Percentiles rank a stretch among this genome's conserved stretches.
phyloP scores from a whole-genome alignment of 202 grass and related monocot species.

The Elaeis oleifera region DNA sequence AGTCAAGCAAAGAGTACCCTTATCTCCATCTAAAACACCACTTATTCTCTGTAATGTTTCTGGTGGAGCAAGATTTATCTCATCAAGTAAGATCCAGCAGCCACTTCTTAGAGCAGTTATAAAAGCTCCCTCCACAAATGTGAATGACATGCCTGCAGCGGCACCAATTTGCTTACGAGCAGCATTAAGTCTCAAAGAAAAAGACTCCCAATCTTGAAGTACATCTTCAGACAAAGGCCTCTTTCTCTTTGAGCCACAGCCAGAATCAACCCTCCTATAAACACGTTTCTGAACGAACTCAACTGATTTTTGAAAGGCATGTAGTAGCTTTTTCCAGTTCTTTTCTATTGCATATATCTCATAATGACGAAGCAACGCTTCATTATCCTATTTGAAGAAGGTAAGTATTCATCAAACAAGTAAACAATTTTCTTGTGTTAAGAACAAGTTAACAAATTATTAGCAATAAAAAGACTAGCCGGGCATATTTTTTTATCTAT shows the following conservation, averaged over 20 bases:
- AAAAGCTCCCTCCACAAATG: slow-evolving; percentile 89
- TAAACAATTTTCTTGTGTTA: no score
- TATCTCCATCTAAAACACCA: slow-evolving; percentile 74
- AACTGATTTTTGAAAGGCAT: slow-evolving; percentile 22
- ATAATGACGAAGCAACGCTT: slow-evolving; percentile 28
- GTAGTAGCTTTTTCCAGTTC: slow-evolving; percentile 70
- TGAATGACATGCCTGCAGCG: slow-evolving; percentile 56
- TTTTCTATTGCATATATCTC: slow-evolving; percentile 45
- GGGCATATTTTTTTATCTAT: no score
- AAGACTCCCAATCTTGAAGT: slow-evolving; percentile 55
- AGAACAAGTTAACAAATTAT: no score
- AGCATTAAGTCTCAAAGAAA: slow-evolving; percentile 40
- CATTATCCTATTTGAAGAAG: slow-evolving; percentile 50
- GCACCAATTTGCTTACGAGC: slow-evolving; percentile 50
- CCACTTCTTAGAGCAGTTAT: slow-evolving; percentile 81
- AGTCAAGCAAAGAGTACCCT: slow-evolving; percentile 74
- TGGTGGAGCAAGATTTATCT: slow-evolving; percentile 94
- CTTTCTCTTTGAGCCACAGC: slow-evolving; percentile 64
- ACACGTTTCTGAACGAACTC: slow-evolving; percentile 26
- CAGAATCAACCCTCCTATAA: slow-evolving; percentile 16
- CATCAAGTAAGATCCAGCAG: slow-evolving; percentile 96
- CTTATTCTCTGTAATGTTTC: slow-evolving; percentile 98
- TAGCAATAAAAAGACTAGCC: no score
- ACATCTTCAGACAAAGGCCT: slow-evolving; percentile 34
- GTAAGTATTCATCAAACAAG: no score